Evolutionary conservation across 495 filamentous ascomycete species (phyloP), one percentile per base, ranked within the genome.

Genomic region (Symbiotaphrina buchneri): DNA sequence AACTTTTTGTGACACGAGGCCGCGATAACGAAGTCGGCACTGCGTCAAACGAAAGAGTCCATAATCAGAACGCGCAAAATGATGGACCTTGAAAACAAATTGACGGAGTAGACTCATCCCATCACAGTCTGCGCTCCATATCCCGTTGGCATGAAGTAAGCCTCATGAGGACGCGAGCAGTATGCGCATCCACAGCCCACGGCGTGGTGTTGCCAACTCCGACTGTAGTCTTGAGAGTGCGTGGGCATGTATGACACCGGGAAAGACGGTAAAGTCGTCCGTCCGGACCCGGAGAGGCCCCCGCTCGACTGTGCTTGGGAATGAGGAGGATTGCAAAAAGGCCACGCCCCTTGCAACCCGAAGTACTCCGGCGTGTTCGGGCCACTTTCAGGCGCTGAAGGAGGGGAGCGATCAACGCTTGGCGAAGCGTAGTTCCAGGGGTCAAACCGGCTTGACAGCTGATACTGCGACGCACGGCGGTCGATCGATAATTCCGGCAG

Each of bases 171-270:
- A 37, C 65, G 71, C 6, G 55, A 51, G 48, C 78, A 85, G 32
- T 68, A 64, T 28, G 54, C 46, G 47, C 79, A 87, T 35, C 56
- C 60, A 46, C 77, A 87, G 13, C 71, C 76, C 18, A 61, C 59
- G 27, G 61, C 61, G 41, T 63, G 58, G 23, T 56, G 60, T 36
- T 63, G 61, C 66, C 72, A 74, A n/a, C n/a, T 18, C 57, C 53
- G 63, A 15, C 58, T 56, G 34, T 71, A 68, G 19, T 59, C 58
- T 34, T 64, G 51, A 28, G 50, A 58, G 34, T 60, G 69, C 31
- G 35, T 36, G 25, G 42, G 44, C 26, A 40, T 47, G n/a, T 44
- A 30, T n/a, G 22, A 51, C 43, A n/a, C n/a, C n/a, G n/a, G n/a
- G n/a, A n/a, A n/a, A n/a, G n/a, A n/a, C n/a, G n/a, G n/a, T n/a